Evolutionary conservation across 768 basidiomycete genomes (phyloP).

Genomic region (Tulasnella sp.): DNA sequence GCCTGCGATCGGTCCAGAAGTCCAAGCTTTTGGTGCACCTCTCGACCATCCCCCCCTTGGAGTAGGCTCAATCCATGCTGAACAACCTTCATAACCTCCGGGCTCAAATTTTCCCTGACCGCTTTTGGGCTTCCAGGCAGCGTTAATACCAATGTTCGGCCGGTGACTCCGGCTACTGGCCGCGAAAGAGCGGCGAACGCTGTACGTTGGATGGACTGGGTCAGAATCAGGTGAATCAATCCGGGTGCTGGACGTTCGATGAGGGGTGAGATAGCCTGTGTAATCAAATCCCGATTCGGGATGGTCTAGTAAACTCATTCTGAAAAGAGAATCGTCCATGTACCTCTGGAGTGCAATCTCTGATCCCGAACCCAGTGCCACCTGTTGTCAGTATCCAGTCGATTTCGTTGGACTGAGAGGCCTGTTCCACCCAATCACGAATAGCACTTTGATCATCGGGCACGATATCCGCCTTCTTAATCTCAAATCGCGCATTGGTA

Average conservation of each 20-base stretch:
- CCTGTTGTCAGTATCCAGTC: slow-evolving; percentile 82
- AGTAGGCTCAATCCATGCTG: slow-evolving; percentile 71
- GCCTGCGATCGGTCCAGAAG: background rate
- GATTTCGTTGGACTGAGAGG: slow-evolving; percentile 47
- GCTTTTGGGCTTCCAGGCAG: slow-evolving; percentile 85
- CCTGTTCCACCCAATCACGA: slow-evolving; percentile 46
- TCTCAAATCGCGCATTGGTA: slow-evolving; percentile 19
- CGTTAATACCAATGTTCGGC: slow-evolving; percentile 65
- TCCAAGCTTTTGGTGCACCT: slow-evolving; percentile 54
- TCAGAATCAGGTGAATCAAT: slow-evolving; percentile 68
- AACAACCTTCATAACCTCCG: slow-evolving; percentile 58
- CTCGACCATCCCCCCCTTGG: slow-evolving; percentile 60
- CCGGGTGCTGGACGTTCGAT: slow-evolving; percentile 49
- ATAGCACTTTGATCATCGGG: slow-evolving; percentile 63
- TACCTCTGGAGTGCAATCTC: slow-evolving; percentile 84
- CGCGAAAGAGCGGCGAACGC: slow-evolving; percentile 78
- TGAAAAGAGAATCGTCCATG: background rate
- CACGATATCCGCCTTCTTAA: slow-evolving; percentile 45
- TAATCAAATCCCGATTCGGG: background rate
- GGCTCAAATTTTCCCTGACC: slow-evolving; percentile 70
- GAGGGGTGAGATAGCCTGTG: slow-evolving; percentile 57
- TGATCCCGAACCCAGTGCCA: slow-evolving; percentile 79
- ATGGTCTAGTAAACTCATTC: background rate
- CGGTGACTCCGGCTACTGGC: slow-evolving; percentile 72
- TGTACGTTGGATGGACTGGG: slow-evolving; percentile 66